A percentile compares a stretch with the other conserved stretches of the same genome.
These are phyloP conservation scores for Avena eriantha DNA, from an alignment of 176 grass and related monocot species.

Conservation along the genomic window DNA sequence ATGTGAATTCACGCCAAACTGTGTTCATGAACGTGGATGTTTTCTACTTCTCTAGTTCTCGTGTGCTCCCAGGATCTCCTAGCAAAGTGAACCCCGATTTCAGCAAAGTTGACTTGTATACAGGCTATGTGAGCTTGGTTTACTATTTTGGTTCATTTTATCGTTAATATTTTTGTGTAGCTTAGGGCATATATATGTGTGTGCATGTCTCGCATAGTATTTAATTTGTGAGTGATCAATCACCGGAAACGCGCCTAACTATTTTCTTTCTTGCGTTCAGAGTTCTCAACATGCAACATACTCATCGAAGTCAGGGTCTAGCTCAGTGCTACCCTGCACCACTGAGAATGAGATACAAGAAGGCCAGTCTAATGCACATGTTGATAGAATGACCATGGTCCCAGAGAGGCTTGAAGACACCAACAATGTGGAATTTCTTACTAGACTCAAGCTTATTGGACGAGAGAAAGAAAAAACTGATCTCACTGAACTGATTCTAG, in stretches of 20 bases:
- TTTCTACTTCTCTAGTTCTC: too few species aligned
- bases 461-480: not conserved
- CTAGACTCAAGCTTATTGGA: not conserved
- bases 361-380: not conserved
- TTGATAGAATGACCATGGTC: not conserved
- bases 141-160: not conserved
- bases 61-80: too few species aligned
- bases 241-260: not conserved
- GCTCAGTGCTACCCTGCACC: not conserved
- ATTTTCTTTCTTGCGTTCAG: not conserved
- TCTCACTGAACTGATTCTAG: not conserved
- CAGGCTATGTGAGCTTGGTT: not conserved
- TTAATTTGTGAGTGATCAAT: not conserved
- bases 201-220: not conserved
- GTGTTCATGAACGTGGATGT: too few species aligned
- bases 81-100: too few species aligned
- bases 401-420: not conserved
- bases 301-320: not conserved
- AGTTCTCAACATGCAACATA: not conserved
- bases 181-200: not conserved
- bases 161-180: not conserved
- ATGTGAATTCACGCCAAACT: too few species aligned
- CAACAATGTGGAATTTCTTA: not conserved
- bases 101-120: not conserved
- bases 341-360: conserved; percentile 4